Base-by-base conservation (phyloP, 2,329 filamentous ascomycete species). In the Alternaria sp. region DNA sequence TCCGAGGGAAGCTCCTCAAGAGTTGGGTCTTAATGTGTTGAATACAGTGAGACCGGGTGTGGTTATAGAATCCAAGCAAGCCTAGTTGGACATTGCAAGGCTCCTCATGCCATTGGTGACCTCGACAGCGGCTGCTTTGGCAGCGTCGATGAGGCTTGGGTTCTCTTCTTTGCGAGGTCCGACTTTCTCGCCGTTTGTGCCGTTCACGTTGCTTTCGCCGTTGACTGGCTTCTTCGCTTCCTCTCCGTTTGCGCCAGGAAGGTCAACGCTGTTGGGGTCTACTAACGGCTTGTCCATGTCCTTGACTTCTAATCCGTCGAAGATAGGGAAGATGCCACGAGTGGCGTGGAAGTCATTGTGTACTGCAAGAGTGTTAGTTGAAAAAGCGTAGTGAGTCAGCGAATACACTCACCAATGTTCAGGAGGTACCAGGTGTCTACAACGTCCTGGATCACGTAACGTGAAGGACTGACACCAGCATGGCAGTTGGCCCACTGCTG, bases 291-390 rank as follows among this genome's bases (percentile, higher is more conserved):
- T 80, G 3, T 92, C 87, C 54, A 93, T 82, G 65, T 89, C 87
- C 49, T 88, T 82, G n/a, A 92, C 88, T 64, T 87, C 79, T 4
- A 99, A 85, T 23, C 89, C 93, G 15, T 94, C 87, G 78, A 99
- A 96, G 25, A 98, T 85, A 49, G 91, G 87, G 79, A 97, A 98
- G 70, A 99, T 91, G 59, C 89, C 90, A 56, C 89, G 86, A 59
- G 88, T 89, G 72, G 93, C 86, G 79, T 97, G 93, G 89, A 99
- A 99, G 79, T 99, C 93, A 77, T 99, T 99, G 84, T 99, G 93
- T 26, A 99, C 96, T 94, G 52, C 7, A 36, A 4, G 11, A 44
- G n/a, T 25, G 13, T 62, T 49, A 62, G 56, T n/a, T 12, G 49
- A 8, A 3, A n/a, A 9, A 49, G 7, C 25, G 2, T 19, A 10